Conservation (phyloP, 345 rosid genomes). For the Ceriops tagal region DNA sequence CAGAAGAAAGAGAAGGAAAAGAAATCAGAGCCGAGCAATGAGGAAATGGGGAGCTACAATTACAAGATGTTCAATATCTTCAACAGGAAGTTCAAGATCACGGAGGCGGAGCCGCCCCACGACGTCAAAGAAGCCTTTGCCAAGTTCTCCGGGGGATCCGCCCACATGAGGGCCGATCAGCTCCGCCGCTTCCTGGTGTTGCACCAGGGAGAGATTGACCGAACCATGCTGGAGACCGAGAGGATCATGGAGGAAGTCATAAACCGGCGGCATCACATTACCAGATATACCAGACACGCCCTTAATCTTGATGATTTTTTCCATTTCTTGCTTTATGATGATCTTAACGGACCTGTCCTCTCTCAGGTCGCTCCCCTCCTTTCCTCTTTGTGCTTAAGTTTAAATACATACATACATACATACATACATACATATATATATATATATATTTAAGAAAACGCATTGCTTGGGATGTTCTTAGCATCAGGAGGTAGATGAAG, state of each 20-base stretch:
- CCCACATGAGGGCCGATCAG: conserved; percentile 20
- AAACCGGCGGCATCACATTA: conserved; percentile 8
- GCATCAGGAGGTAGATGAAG: too few species aligned
- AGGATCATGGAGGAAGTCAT: conserved; percentile 20
- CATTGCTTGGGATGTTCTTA: too few species aligned
- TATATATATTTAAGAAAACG: too few species aligned
- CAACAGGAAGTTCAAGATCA: conserved; percentile 34
- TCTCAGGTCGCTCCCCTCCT: conserved; percentile 12
- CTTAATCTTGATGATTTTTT: conserved; percentile 28
- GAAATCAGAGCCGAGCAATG: conserved; percentile 4
- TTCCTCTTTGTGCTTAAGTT: not conserved
- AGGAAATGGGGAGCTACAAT: conserved; percentile 27
- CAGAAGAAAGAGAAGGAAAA: conserved; percentile 16
- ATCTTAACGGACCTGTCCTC: conserved; percentile 24
- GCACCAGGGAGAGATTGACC: conserved; percentile 15
- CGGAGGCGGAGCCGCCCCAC: conserved; percentile 26
- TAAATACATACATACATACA: not conserved
- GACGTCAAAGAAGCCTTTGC: conserved; percentile 17
- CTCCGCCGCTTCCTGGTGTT: conserved; percentile 23
- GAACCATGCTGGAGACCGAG: conserved; percentile 15
- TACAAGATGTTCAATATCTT: conserved; percentile 31
- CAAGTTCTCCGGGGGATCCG: conserved; percentile 16
- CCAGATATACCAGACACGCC: conserved; percentile 11
- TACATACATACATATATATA: not conserved
- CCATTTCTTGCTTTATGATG: conserved; percentile 28